Percentiles rank a stretch among this genome's conserved stretches.
These are phyloP conservation scores for Agrostemma githago DNA, from an alignment of 148 eudicot genomes.

Conservation along the genomic window DNA sequence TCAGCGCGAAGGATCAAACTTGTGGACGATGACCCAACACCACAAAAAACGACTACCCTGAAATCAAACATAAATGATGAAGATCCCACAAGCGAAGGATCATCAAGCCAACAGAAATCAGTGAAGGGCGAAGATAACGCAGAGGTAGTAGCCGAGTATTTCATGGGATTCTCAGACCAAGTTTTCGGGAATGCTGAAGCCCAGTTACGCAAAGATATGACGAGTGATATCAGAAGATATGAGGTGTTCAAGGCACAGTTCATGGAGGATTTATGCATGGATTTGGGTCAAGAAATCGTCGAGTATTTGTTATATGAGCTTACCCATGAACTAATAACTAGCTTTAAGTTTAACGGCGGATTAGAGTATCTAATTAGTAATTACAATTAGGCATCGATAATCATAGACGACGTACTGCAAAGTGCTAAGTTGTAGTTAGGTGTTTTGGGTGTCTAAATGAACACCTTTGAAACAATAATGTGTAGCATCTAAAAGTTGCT, in stretches of 20 bases:
- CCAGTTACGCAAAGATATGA: slow-evolving; percentile 19
- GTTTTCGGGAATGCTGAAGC: slow-evolving; percentile 34
- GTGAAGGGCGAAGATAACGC: not conserved
- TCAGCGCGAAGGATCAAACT: slow-evolving; percentile 16
- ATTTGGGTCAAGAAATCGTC: slow-evolving; percentile 38
- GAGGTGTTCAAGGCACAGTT: slow-evolving; percentile 24
- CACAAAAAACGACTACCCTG: not conserved
- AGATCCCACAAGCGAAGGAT: not conserved
- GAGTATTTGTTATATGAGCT: slow-evolving; percentile 32
- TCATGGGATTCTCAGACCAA: slow-evolving; percentile 20
- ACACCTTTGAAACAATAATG: not conserved
- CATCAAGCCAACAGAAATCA: not conserved
- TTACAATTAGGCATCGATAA: not conserved
- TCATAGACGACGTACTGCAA: too few relatives aligned
- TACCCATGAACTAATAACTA: not conserved
- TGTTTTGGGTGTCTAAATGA: not conserved
- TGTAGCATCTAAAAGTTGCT: too few relatives aligned
- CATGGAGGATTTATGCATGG: slow-evolving; percentile 13
- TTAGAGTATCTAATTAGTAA: not conserved
- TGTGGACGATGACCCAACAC: not conserved
- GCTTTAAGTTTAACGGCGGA: not conserved
- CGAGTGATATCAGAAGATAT: slow-evolving; percentile 14
- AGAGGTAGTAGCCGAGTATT: slow-evolving; percentile 14
- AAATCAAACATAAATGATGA: slow-evolving; percentile 10
- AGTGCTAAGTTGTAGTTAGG: not conserved